Conservation (phyloP, 805 yeast species). For the Metschnikowia shivogae region DNA sequence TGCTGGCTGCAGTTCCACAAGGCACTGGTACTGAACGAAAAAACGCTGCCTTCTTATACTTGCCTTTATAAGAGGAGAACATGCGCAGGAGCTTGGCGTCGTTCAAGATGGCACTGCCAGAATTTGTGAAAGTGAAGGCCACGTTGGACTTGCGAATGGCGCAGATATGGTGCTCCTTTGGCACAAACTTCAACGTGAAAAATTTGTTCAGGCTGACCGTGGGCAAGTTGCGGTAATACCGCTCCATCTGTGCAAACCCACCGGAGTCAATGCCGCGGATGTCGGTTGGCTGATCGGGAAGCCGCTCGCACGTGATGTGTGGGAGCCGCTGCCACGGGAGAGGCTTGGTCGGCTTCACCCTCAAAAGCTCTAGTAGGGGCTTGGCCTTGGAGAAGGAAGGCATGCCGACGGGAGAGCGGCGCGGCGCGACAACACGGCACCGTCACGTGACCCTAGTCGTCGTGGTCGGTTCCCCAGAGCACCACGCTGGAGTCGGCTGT, state of each 20-base stretch:
- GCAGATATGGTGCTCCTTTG: slow-evolving; percentile 25
- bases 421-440: background rate
- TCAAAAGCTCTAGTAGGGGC: background rate
- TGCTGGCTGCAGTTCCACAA: slow-evolving; percentile 29
- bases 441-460: background rate
- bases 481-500: slow-evolving; percentile 35
- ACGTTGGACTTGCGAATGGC: slow-evolving; percentile 35
- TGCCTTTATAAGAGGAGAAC: slow-evolving; percentile 27
- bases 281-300: slow-evolving; percentile 30
- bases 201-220: slow-evolving; percentile 17
- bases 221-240: slow-evolving; percentile 15
- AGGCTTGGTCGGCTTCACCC: background rate
- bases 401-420: background rate
- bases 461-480: slow-evolving; percentile 32
- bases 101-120: slow-evolving; percentile 27
- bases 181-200: slow-evolving; percentile 28
- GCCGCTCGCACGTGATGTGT: slow-evolving; percentile 11
- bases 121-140: slow-evolving; percentile 32
- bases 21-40: slow-evolving; percentile 28
- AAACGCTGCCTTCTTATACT: slow-evolving; percentile 18
- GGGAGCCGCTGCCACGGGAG: slow-evolving; percentile 10
- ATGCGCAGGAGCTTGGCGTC: slow-evolving; percentile 19
- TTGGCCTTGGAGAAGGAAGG: background rate
- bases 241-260: slow-evolving; percentile 16
- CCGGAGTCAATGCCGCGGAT: slow-evolving; percentile 32